A percentile compares a stretch with the other conserved stretches of the same genome.
These are phyloP conservation scores for Poronia punctata DNA, from an alignment of 495 filamentous ascomycete species.

Conservation along the genomic window DNA sequence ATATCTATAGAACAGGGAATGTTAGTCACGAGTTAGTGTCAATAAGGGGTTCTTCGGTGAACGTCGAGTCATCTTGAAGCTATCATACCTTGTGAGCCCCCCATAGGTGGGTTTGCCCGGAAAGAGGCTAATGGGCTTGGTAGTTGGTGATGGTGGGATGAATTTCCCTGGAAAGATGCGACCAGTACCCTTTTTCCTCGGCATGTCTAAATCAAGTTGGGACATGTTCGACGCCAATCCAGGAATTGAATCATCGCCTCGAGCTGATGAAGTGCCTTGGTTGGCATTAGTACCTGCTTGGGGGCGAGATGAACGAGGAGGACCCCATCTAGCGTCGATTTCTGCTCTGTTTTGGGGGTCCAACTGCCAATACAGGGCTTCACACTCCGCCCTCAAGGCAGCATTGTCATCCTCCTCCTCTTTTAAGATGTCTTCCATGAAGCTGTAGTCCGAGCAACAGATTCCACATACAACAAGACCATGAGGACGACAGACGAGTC, in stretches of 20 bases:
- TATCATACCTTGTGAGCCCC: constrained; percentile 9
- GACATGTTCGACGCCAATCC: too few species aligned
- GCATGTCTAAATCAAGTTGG: too few species aligned
- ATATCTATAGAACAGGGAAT: constrained; percentile 15
- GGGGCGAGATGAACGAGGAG: constrained; percentile 21
- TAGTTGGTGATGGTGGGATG: constrained; percentile 14
- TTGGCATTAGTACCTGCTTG: too few species aligned
- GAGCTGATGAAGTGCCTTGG: too few species aligned
- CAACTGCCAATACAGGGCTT: background rate
- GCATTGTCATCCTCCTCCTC: constrained; percentile 4
- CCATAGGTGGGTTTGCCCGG: constrained; percentile 6
- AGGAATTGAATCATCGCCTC: too few species aligned
- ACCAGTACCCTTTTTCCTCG: constrained; percentile 20
- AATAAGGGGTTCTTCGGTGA: too few species aligned
- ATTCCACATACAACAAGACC: constrained; percentile 15
- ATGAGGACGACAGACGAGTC: constrained; percentile 20
- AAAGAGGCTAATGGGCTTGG: constrained; percentile 19
- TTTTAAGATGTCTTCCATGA: constrained; percentile 12
- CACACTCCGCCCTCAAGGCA: background rate
- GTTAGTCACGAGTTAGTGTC: too few species aligned
- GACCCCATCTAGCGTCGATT: background rate
- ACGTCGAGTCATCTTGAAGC: background rate
- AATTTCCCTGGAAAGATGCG: constrained; percentile 24
- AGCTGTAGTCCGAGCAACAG: constrained; percentile 22
- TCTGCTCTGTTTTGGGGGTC: background rate